A percentile compares a stretch with the other conserved stretches of the same genome.
These are phyloP conservation scores for Geotrichum restrictum DNA, from an alignment of 1,139 yeast species.

Conservation along the genomic window DNA sequence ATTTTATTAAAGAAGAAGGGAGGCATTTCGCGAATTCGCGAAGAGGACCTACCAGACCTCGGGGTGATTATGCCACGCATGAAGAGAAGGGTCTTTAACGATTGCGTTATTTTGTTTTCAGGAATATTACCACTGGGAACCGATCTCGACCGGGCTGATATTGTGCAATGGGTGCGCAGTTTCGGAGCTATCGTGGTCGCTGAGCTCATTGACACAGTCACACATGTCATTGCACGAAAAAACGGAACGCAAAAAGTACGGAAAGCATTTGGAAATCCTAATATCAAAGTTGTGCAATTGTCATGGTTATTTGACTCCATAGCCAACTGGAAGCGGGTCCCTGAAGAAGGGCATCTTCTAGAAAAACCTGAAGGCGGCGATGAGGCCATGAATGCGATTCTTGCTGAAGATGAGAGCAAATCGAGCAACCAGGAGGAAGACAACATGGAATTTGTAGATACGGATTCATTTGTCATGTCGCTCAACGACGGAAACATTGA, in stretches of 20 bases:
- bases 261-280: slow-evolving; percentile 45
- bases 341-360: slow-evolving; percentile 60
- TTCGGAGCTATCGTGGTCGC: slow-evolving; percentile 86
- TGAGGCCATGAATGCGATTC: slow-evolving; percentile 7
- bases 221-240: slow-evolving; percentile 81
- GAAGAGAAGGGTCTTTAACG: slow-evolving; percentile 64
- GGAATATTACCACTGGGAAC: slow-evolving; percentile 82
- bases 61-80: slow-evolving; percentile 61
- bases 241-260: slow-evolving; percentile 78
- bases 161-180: slow-evolving; percentile 86
- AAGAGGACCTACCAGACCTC: slow-evolving; percentile 33
- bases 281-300: slow-evolving; percentile 75
- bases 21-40: slow-evolving; percentile 12
- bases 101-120: slow-evolving; percentile 70
- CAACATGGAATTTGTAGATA: slow-evolving; percentile 36
- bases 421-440: slow-evolving; percentile 22
- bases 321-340: slow-evolving; percentile 68
- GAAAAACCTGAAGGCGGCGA: slow-evolving; percentile 38
- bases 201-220: slow-evolving; percentile 68
- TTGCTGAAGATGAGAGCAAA: slow-evolving; percentile 43
- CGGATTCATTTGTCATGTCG: slow-evolving; percentile 34
- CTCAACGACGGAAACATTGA: slow-evolving; percentile 37
- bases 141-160: slow-evolving; percentile 61
- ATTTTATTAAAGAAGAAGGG: slow-evolving; percentile 20
- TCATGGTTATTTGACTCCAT: slow-evolving; percentile 90